A percentile compares a stretch with the other conserved stretches of the same genome.
phyloP scores from a whole-genome alignment of 2,329 filamentous ascomycete genomes.

The Exophiala phaeomuriformis region DNA sequence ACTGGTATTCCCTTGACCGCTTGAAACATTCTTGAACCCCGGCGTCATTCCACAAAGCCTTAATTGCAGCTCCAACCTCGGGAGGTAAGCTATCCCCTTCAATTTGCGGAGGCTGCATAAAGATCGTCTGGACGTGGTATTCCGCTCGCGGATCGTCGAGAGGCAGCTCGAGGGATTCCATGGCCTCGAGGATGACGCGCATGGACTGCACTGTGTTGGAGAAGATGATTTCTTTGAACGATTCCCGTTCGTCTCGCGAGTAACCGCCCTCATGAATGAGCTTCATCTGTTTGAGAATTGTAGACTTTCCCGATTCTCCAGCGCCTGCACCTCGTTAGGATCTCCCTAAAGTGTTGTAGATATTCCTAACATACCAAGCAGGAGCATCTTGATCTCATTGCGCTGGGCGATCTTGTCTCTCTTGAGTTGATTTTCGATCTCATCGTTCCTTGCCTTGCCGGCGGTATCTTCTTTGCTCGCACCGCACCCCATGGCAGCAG shows the following conservation, averaged over 20 bases:
- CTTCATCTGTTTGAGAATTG: conserved; percentile 96
- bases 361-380: conserved; percentile 69
- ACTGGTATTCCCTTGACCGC: conserved; percentile 87
- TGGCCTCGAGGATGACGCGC: conserved; percentile 63
- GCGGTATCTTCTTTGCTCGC: conserved; percentile 99
- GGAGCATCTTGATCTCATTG: conserved; percentile 99
- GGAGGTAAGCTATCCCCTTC: conserved; percentile 91
- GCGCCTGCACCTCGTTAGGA: conserved; percentile 55
- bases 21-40: conserved; percentile 95
- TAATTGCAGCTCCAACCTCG: conserved; percentile 87
- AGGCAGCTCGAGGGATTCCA: conserved; percentile 66
- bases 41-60: conserved; percentile 83
- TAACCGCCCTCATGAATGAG: conserved; percentile 98
- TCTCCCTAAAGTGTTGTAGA: conserved; percentile 27
- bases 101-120: conserved; percentile 96
- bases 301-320: conserved; percentile 95
- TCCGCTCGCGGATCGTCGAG: conserved; percentile 88
- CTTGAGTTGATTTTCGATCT: conserved; percentile 99
- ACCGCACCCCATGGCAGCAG: conserved; percentile 91
- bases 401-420: conserved; percentile 97
- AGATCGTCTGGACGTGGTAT: conserved; percentile 96
- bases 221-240: conserved; percentile 66
- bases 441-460: conserved; percentile 99
- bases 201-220: conserved; percentile 65
- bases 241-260: conserved; percentile 75